A percentile compares a stretch with the other conserved stretches of the same genome.
These are phyloP conservation scores for Russula earlei DNA, from an alignment of 768 basidiomycete genomes.

Conservation along the genomic window DNA sequence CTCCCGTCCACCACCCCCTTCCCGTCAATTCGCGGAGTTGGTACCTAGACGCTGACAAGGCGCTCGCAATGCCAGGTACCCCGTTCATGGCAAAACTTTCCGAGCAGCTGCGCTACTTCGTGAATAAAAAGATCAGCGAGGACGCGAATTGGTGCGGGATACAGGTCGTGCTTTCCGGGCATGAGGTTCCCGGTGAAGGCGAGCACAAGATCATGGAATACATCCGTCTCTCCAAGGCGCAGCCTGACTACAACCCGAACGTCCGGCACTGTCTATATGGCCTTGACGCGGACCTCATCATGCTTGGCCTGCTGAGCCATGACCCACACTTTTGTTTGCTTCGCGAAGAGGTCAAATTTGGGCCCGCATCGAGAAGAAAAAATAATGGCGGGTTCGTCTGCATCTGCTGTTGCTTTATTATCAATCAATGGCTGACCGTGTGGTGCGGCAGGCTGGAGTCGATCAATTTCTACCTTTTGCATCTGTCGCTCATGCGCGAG, in stretches of 20 bases:
- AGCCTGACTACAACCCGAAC: conserved; percentile 94
- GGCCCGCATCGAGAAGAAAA: conserved; percentile 69
- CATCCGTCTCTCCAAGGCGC: conserved; percentile 88
- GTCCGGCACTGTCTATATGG: conserved; percentile 97
- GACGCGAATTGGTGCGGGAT: conserved; percentile 93
- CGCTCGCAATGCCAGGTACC: conserved; percentile 47
- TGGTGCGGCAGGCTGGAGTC: conserved; percentile 44
- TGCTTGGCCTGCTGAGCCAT: conserved; percentile 94
- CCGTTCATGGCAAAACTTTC: conserved; percentile 94
- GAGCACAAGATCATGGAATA: conserved; percentile 99
- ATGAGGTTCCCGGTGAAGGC: conserved; percentile 97
- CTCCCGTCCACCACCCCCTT: neutral
- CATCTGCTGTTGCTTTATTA: neutral
- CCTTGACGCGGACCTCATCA: conserved; percentile 95
- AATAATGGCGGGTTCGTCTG: conserved; percentile 40
- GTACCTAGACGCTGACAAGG: neutral
- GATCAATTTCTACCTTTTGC: conserved; percentile 89
- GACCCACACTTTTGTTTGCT: conserved; percentile 98
- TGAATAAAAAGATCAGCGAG: conserved; percentile 97
- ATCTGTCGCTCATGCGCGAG: conserved; percentile 90
- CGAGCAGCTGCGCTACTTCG: conserved; percentile 86
- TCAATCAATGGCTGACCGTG: neutral
- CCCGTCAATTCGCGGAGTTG: neutral
- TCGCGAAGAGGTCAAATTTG: conserved; percentile 98
- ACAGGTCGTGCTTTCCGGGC: conserved; percentile 88